Evolutionary conservation across 331 rosid genomes (phyloP).

Genomic region (Quercus tomentella): DNA sequence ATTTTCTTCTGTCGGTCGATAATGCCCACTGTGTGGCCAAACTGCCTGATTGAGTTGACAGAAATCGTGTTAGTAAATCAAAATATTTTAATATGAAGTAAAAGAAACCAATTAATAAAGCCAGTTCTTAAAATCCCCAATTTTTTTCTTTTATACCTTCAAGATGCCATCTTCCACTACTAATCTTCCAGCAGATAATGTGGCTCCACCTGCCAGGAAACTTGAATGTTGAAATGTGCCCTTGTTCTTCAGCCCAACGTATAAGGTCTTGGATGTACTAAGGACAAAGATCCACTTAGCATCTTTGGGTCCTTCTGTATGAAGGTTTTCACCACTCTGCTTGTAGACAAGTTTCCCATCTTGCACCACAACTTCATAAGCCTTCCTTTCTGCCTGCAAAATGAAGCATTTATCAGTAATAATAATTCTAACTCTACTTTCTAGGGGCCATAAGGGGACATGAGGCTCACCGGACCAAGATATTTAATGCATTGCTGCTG

Average conservation of each 20-base stretch:
- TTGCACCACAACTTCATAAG: constrained; percentile 50
- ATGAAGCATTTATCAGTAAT: neutral
- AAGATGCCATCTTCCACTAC: constrained; percentile 63
- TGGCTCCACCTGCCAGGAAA: constrained; percentile 88
- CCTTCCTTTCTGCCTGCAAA: constrained; percentile 61
- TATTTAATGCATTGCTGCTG: constrained; percentile 85
- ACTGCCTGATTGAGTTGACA: constrained; percentile 45
- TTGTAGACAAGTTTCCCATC: constrained; percentile 52
- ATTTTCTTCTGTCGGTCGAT: constrained; percentile 89
- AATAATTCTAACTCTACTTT: neutral
- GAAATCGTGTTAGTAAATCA: constrained; percentile 3
- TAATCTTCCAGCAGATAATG: constrained; percentile 80
- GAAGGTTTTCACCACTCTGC: constrained; percentile 38
- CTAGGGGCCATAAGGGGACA: constrained; percentile 2
- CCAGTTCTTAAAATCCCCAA: neutral
- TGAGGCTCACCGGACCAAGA: constrained; percentile 74
- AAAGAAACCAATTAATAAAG: neutral
- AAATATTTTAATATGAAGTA: neutral
- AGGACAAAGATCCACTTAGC: constrained; percentile 83
- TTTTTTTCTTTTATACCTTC: constrained; percentile 40
- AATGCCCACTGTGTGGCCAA: constrained; percentile 96
- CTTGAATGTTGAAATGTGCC: constrained; percentile 96
- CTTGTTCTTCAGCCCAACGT: constrained; percentile 68
- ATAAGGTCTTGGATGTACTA: constrained; percentile 69
- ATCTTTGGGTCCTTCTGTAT: constrained; percentile 42